Percentiles rank a stretch among this genome's conserved stretches.
Conservation (phyloP, 192 early-diverging fungal genomes). For the Helicostylum pulchrum region DNA sequence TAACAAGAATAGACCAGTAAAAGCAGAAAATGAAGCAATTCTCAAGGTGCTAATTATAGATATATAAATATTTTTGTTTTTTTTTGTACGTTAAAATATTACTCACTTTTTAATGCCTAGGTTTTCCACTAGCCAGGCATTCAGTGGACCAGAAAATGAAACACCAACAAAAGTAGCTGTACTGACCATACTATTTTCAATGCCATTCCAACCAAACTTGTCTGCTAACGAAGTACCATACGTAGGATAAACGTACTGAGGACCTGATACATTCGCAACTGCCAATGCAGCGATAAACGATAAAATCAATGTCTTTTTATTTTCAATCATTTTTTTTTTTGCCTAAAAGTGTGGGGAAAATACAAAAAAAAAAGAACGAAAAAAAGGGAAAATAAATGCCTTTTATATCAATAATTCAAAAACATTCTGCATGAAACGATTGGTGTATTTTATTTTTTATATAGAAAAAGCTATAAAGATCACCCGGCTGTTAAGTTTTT, state of each 20-base stretch:
- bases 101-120: slow-evolving; percentile 19
- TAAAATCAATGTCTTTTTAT: slow-evolving; percentile 3
- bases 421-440: neutral
- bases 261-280: slow-evolving; percentile 33
- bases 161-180: slow-evolving; percentile 32
- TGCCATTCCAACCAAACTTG: slow-evolving; percentile 27
- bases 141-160: slow-evolving; percentile 33
- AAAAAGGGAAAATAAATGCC: neutral
- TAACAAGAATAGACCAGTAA: slow-evolving; percentile 22
- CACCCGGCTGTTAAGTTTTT: neutral
- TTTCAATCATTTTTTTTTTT: neutral
- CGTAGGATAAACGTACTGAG: slow-evolving; percentile 32
- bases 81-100: no score
- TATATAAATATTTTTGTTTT: neutral
- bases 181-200: slow-evolving; percentile 37
- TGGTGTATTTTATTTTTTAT: neutral
- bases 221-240: slow-evolving; percentile 25
- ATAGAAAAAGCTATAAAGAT: neutral
- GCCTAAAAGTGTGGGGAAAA: neutral
- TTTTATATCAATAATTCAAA: neutral
- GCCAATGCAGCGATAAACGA: slow-evolving; percentile 30
- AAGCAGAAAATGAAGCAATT: slow-evolving; percentile 19
- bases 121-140: slow-evolving; percentile 25
- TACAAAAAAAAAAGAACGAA: no score
- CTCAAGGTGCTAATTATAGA: slow-evolving; percentile 14